Base-by-base conservation (phyloP, 1,139 yeast species). In the Candida neerlandica region DNA sequence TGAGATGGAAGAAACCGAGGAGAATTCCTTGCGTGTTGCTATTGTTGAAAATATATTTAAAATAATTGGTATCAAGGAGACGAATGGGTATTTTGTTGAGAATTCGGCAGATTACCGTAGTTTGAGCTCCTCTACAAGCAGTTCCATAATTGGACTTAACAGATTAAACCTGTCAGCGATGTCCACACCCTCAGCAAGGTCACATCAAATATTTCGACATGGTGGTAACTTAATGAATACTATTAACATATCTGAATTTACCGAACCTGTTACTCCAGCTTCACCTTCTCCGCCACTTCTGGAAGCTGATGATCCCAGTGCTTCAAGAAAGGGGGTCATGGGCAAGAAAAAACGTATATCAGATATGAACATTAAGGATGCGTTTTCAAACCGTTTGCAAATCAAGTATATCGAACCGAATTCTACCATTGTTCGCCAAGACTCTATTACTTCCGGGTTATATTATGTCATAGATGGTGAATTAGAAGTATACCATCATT, bases 401-500 rank as follows among this genome's bases (percentile, higher is more conserved):
- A 71, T 92, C 9, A 71, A 80, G 52, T 78, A 71, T 54, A 77
- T 78, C 55, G 72, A 78, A 10, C 77, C 84, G 34, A 89, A 84
- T 3, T 65, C 84, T 0, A 71, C 75, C 0, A 61, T 92, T 2
- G 82, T 88, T 12, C 78, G 80, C 49, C 89, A 87, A 55, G 83
- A 86, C 46, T 80, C 83, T 6, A 78, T 79, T 47, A 81, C 85
- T 44, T 81, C 86, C 0, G 99, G 98, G 0, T 64, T 94, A 12
- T 89, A 75, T 61, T 91, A 86, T 61, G 85, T 94, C 6, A 81
- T 92, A 44, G 86, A 86, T 50, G 98, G 98, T 2, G 63, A 75
- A 7, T 69, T 91, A 40, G 92, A 87, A 47, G 88, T 88, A 0
- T 73, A 78, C 4, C 74, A 76, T 53, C 51, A 46, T 10, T 52